A percentile compares a stretch with the other conserved stretches of the same genome.
phyloP scores from a whole-genome alignment of 192 early-diverging fungal species.

The Phycomyces nitens region DNA sequence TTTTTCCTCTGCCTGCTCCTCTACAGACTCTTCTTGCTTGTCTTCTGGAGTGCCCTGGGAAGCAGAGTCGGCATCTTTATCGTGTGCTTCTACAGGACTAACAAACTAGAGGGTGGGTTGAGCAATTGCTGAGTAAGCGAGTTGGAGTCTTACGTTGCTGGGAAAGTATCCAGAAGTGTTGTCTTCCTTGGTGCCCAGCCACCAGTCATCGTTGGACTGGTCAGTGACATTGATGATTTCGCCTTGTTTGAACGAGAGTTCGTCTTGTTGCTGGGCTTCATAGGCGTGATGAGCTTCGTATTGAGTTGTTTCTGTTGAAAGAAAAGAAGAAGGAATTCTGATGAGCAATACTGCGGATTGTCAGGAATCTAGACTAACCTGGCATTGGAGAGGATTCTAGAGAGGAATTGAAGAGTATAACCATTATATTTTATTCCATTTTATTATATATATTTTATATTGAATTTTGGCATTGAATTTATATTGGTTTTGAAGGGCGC shows the following conservation, averaged over 20 bases:
- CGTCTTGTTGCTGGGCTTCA: constrained; percentile 59
- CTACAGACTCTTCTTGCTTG: background rate
- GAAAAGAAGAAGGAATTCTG: too few relatives aligned
- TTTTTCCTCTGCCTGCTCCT: constrained; percentile 1
- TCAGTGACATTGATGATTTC: constrained; percentile 57
- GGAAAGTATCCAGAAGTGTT: constrained; percentile 42
- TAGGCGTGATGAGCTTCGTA: constrained; percentile 42
- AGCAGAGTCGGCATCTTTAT: background rate
- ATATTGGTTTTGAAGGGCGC: too few relatives aligned
- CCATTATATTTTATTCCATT: too few relatives aligned
- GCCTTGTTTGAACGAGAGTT: constrained; percentile 54
- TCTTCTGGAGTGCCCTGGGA: background rate
- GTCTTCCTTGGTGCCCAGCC: constrained; percentile 38
- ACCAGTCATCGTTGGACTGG: constrained; percentile 52
- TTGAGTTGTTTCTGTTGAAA: too few relatives aligned
- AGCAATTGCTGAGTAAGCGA: background rate
- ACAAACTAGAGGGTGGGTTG: constrained; percentile 18
- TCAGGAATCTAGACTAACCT: too few relatives aligned
- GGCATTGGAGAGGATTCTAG: too few relatives aligned
- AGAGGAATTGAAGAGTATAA: too few relatives aligned
- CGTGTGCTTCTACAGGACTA: background rate
- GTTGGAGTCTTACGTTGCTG: constrained; percentile 37
- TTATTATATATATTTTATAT: too few relatives aligned
- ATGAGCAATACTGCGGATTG: too few relatives aligned
- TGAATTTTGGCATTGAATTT: too few relatives aligned